phyloP scores from a whole-genome alignment of 208 protist genomes.

The Trypanosoma melophagium region DNA sequence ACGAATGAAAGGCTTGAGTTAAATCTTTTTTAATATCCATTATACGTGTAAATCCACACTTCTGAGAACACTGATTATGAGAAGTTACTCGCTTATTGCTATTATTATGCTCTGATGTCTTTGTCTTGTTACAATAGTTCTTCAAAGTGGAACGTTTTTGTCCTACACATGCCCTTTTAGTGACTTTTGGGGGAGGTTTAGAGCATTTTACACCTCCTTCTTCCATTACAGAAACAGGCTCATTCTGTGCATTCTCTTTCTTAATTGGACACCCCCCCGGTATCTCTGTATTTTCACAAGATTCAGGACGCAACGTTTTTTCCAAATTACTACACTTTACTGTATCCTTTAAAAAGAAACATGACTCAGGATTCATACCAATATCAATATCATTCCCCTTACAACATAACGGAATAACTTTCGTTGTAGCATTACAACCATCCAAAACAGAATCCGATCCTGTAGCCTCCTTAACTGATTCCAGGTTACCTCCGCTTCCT shows the following conservation, averaged over 20 bases:
- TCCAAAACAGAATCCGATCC: too few relatives aligned
- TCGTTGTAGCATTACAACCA: too few relatives aligned
- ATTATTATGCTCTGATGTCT: not conserved
- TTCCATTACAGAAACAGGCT: not conserved
- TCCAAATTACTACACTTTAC: too few relatives aligned
- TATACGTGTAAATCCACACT: not conserved
- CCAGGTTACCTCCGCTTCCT: not conserved
- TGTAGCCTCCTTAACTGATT: not conserved
- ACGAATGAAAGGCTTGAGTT: not conserved
- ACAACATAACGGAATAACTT: too few relatives aligned
- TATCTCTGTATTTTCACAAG: not conserved
- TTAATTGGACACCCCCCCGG: not conserved
- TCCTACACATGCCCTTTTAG: conserved; percentile 9
- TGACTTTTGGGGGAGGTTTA: conserved; percentile 24
- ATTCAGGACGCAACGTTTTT: too few relatives aligned
- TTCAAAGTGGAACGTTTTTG: not conserved
- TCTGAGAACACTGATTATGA: not conserved
- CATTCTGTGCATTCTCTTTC: not conserved
- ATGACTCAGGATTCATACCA: too few relatives aligned
- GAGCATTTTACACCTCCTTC: not conserved
- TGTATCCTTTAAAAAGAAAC: too few relatives aligned
- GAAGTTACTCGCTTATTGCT: not conserved
- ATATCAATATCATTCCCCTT: too few relatives aligned
- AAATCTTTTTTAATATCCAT: not conserved
- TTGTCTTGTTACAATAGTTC: not conserved